These are phyloP conservation scores for Bathelium albidoporum DNA, from an alignment of 495 filamentous ascomycete species.

Conservation along the genomic window DNA sequence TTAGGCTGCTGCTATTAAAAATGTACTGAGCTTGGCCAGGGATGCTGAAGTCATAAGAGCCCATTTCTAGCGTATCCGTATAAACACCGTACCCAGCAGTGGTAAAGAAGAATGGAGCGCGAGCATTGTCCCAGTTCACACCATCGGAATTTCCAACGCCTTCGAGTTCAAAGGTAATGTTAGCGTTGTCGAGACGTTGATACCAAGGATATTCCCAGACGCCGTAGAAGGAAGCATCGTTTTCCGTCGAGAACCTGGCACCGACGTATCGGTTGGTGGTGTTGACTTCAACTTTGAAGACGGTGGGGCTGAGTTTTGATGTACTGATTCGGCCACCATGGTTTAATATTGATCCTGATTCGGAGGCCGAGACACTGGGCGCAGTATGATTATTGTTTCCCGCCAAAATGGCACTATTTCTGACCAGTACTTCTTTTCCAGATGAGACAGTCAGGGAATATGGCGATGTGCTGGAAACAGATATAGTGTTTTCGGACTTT, in stretches of 20 bases:
- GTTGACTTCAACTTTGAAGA: neutral
- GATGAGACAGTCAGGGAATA: neutral
- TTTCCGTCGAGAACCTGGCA: neutral
- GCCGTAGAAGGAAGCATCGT: slow-evolving; percentile 16
- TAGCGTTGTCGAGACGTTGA: slow-evolving; percentile 19
- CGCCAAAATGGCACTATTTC: neutral
- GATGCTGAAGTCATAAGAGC: slow-evolving; percentile 23
- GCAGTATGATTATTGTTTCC: neutral
- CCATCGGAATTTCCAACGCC: slow-evolving; percentile 22
- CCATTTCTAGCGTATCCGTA: slow-evolving; percentile 22
- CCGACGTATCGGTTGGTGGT: neutral
- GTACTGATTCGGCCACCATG: neutral
- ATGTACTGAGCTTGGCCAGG: slow-evolving; percentile 22
- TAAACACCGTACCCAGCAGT: slow-evolving; percentile 27
- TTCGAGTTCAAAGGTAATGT: slow-evolving; percentile 22
- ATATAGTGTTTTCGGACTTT: neutral
- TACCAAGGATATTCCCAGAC: slow-evolving; percentile 30
- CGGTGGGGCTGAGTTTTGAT: neutral
- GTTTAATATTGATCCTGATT: neutral
- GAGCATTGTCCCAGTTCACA: slow-evolving; percentile 26
- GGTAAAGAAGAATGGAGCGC: slow-evolving; percentile 29
- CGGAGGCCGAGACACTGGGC: neutral
- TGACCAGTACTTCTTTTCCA: neutral
- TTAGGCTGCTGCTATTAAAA: slow-evolving; percentile 23
- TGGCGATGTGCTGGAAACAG: neutral